Base-by-base conservation (phyloP, 176 grass and related monocot species). In the Musa schizocarpa region DNA sequence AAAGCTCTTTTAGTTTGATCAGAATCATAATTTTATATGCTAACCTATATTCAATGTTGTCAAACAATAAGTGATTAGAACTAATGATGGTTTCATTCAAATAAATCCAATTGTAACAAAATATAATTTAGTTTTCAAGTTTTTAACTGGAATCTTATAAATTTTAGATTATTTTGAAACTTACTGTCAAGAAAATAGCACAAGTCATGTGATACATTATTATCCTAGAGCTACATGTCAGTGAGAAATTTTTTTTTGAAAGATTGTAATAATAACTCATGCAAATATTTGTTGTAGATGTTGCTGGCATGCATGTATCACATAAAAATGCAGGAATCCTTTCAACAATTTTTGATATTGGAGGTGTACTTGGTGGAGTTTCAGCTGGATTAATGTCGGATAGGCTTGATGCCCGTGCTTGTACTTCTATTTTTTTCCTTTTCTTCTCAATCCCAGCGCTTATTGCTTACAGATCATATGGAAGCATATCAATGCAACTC, bases 261-360 rank as follows among this genome's bases (percentile, higher is more conserved):
- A 68, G 2, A 29, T 76, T 76, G 9, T 12, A 20, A 27, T 63
- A 19, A 10, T 76, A 21, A 43, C 26, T 75, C 55, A 27, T 72
- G 26, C 50, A 61, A 16, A 83, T 71, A 13, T 26, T 65, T 61
- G 26, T 53, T 71, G 77, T 84, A 98, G 90, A 84, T 55, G 84
- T 98, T 64, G 88, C 82, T 59, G 94, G 94, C 10, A 80, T 91
- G 82, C 77, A 87, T 74, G 84, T 98, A 74, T 98, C 94, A 67
- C 88, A 98, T 71, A 98, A 91, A 84, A 85, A 78, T 80, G 87
- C 90, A 26, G 94, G 94, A 77, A 98, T 91, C 64, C 70, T 98
- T 57, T 93, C 94, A 2, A 82, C 80, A 76, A 82, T 98, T 80
- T 98, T 98, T 13, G 94, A 98, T 68, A 78, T 93, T 11, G 94